These are phyloP conservation scores for Galeopsis tetrahit DNA, from an alignment of 257 asterid species.

Conservation along the genomic window DNA sequence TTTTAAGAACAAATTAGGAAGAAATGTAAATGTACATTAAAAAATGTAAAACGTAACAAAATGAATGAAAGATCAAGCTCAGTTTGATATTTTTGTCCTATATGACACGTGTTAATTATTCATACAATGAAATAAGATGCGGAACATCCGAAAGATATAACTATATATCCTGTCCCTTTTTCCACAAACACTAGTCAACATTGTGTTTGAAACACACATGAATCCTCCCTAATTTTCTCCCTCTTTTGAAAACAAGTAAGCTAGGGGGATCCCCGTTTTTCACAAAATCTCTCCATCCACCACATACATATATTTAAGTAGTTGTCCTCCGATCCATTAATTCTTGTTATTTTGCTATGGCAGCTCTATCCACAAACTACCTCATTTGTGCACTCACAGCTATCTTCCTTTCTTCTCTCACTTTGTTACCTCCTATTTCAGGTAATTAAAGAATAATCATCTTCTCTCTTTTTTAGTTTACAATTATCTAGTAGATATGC, in stretches of 20 bases:
- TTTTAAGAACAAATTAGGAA: too few relatives aligned
- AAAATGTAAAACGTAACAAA: too few relatives aligned
- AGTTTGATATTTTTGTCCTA: too few relatives aligned
- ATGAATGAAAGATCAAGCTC: too few relatives aligned
- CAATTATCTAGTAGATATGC: too few relatives aligned
- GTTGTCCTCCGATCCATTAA: too few relatives aligned
- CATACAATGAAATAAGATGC: too few relatives aligned
- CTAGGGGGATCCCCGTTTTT: too few relatives aligned
- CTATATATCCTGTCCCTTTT: slow-evolving; percentile 44
- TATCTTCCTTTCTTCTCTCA: slow-evolving; percentile 46
- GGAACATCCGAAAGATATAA: too few relatives aligned
- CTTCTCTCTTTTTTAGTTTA: background rate
- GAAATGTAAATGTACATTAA: too few relatives aligned
- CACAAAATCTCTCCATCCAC: background rate
- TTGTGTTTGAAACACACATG: slow-evolving; percentile 33
- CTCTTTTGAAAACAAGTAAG: background rate
- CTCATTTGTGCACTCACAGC: slow-evolving; percentile 41
- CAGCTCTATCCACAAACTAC: slow-evolving; percentile 49
- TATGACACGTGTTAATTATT: too few relatives aligned
- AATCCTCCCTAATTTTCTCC: background rate
- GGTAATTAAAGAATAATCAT: slow-evolving; percentile 41
- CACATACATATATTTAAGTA: background rate
- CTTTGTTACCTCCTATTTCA: slow-evolving; percentile 46
- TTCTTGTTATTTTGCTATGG: background rate
- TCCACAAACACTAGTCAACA: slow-evolving; percentile 33